Conservation (phyloP, 352 stramenopile genomes). For the Pythium rhizo-oryzae region DNA sequence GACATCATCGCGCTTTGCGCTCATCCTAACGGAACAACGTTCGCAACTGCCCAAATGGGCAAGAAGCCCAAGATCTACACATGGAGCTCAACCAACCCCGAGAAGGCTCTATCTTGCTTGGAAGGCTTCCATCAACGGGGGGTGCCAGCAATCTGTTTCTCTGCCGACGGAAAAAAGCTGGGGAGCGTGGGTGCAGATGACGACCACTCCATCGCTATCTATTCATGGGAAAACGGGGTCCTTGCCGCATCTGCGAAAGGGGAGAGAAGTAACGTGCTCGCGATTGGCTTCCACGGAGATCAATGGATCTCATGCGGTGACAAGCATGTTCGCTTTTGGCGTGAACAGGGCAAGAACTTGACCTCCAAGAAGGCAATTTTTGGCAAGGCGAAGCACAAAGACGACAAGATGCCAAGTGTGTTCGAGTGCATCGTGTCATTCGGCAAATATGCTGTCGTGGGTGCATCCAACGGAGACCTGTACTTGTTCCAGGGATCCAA, state of each 20-base stretch:
- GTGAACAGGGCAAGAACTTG: slow-evolving; percentile 67
- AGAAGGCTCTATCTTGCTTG: slow-evolving; percentile 44
- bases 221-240: slow-evolving; percentile 65
- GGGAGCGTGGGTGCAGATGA: slow-evolving; percentile 79
- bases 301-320: slow-evolving; percentile 77
- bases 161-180: slow-evolving; percentile 64
- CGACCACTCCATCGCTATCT: slow-evolving; percentile 85
- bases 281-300: slow-evolving; percentile 54
- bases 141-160: slow-evolving; percentile 74
- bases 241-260: slow-evolving; percentile 57
- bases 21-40: slow-evolving; percentile 76
- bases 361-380: slow-evolving; percentile 78
- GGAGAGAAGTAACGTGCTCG: slow-evolving; percentile 57
- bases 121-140: slow-evolving; percentile 83
- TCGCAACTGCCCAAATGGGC: slow-evolving; percentile 89
- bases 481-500: slow-evolving; percentile 73
- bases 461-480: slow-evolving; percentile 72
- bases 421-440: slow-evolving; percentile 66
- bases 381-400: slow-evolving; percentile 55
- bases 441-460: slow-evolving; percentile 44
- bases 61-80: slow-evolving; percentile 84
- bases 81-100: slow-evolving; percentile 50
- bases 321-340: slow-evolving; percentile 79
- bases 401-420: slow-evolving; percentile 43
- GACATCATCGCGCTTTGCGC: slow-evolving; percentile 82